Percentiles rank a stretch among this genome's conserved stretches.
These are phyloP conservation scores for Apiospora aurea DNA, from an alignment of 2,329 filamentous ascomycete genomes.

Conservation along the genomic window DNA sequence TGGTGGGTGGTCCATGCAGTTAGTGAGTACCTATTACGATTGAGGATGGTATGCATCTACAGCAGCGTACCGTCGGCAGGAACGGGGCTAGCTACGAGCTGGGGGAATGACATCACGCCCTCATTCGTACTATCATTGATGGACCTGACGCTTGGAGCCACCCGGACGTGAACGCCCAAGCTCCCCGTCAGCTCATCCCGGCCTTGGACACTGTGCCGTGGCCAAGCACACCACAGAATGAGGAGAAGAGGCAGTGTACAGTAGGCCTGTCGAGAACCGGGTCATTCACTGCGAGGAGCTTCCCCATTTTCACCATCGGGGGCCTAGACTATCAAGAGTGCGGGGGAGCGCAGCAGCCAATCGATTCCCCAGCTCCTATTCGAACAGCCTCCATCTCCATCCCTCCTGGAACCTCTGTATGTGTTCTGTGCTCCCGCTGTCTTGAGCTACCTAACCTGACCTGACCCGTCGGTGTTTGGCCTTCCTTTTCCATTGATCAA, in stretches of 20 bases:
- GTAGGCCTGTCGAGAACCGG: not conserved
- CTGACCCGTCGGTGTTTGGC: too few species aligned
- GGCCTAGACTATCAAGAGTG: constrained; percentile 2
- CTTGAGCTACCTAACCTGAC: not conserved
- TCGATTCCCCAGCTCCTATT: constrained; percentile 6
- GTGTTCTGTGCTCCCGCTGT: not conserved
- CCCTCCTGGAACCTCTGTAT: not conserved
- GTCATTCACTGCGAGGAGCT: too few species aligned
- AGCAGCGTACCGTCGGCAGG: not conserved
- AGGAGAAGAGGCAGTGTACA: not conserved
- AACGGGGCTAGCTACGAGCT: not conserved
- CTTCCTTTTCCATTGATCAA: not conserved
- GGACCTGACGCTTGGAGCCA: too few species aligned
- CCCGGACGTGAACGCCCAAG: not conserved
- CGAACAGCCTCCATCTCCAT: not conserved
- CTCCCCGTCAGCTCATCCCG: constrained; percentile 3
- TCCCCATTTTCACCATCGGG: not conserved
- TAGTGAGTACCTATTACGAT: not conserved
- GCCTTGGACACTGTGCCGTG: too few species aligned
- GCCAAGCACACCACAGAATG: too few species aligned
- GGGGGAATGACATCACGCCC: constrained; percentile 12
- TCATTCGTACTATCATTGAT: not conserved
- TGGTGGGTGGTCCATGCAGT: not conserved
- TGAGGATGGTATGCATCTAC: not conserved
- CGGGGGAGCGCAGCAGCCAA: constrained; percentile 8